Base-by-base conservation (phyloP, 768 basidiomycete genomes). In the Tricholoma flavovirens region DNA sequence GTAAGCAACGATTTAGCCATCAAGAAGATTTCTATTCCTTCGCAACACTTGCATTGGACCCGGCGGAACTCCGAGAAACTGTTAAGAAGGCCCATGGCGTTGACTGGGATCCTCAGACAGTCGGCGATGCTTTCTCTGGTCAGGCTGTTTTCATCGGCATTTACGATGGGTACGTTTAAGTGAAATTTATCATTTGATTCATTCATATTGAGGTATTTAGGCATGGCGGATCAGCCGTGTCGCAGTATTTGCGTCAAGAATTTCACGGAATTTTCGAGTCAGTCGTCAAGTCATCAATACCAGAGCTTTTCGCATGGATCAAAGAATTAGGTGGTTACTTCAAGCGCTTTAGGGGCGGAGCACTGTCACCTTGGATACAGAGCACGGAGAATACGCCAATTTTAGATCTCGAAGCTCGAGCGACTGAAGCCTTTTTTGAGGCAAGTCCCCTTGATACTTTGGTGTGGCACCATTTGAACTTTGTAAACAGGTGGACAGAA, bases 201-300 rank as follows among this genome's bases (percentile, higher is more conserved):
- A 15, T 33, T 10, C 8, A 21, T 57, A 48, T 64, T 57, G 56
- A 59, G 48, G 38, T 43, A 14, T 30, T n/a, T 54, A 93, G 91
- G 7, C 94, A 97, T 65, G 94, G 94, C 6, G 94, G 94, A 8
- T 87, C 87, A n/a, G 87, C 87, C 9, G 93, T 95, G 15, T 88
- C 93, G 2, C 84, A 90, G 57, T 94, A 85, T 68, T 76, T 94
- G 29, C 84, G 88, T 17, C 86, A 94, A 60, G 87, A 96, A 67
- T 72, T 96, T 10, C 93, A 95, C 63, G 84, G 85, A 1, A 73
- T 93, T 51, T 87, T 96, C 57, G 93, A 96, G 69, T 83, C 83
- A 5, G 90, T 83, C 5, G 64, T 88, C 64, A 87, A 88, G 64
- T 69, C 77, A 1, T 77, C 82, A 22, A 84, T 94, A 26, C 87